Percentiles rank a stretch among this genome's conserved stretches.
Evolutionary conservation across 2,329 filamentous ascomycete genomes (phyloP).

Genomic region (Bimuria novae-zelandiae): DNA sequence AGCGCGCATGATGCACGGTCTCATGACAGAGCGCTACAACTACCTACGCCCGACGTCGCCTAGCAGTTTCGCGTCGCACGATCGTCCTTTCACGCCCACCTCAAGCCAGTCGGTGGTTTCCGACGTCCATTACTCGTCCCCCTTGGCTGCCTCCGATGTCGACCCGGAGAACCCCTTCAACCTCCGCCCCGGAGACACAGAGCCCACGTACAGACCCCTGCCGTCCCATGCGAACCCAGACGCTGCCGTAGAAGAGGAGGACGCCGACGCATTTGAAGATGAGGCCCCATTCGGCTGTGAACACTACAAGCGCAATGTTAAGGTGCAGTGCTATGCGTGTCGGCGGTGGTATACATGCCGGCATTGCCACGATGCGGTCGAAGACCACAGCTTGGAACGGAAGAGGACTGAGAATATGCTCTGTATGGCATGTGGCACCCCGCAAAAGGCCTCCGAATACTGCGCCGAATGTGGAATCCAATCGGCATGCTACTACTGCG

Average conservation of each 20-base stretch:
- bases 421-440: slow-evolving; percentile 90
- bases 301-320: slow-evolving; percentile 95
- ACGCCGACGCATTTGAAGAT: slow-evolving; percentile 56
- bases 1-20: slow-evolving; percentile 53
- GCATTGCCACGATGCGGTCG: slow-evolving; percentile 85
- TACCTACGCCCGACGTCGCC: slow-evolving; percentile 44
- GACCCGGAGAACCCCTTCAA: slow-evolving; percentile 43
- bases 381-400: slow-evolving; percentile 79
- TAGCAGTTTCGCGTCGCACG: slow-evolving; percentile 45
- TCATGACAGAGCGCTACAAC: slow-evolving; percentile 56
- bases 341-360: slow-evolving; percentile 93
- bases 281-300: slow-evolving; percentile 70
- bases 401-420: slow-evolving; percentile 92
- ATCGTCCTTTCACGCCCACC: slow-evolving; percentile 45
- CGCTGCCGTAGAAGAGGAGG: slow-evolving; percentile 51
- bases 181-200: slow-evolving; percentile 38
- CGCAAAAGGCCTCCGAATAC: slow-evolving; percentile 78
- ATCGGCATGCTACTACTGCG: slow-evolving; percentile 89
- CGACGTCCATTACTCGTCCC: slow-evolving; percentile 40
- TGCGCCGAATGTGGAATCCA: slow-evolving; percentile 78
- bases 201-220: slow-evolving; percentile 35
- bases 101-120: slow-evolving; percentile 42
- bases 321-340: slow-evolving; percentile 90
- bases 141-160: slow-evolving; percentile 40
- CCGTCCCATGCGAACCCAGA: slow-evolving; percentile 34